Evolutionary conservation across 1,139 yeast species (phyloP), one percentile per base, ranked within the genome.

Genomic region (Hanseniaspora uvarum): DNA sequence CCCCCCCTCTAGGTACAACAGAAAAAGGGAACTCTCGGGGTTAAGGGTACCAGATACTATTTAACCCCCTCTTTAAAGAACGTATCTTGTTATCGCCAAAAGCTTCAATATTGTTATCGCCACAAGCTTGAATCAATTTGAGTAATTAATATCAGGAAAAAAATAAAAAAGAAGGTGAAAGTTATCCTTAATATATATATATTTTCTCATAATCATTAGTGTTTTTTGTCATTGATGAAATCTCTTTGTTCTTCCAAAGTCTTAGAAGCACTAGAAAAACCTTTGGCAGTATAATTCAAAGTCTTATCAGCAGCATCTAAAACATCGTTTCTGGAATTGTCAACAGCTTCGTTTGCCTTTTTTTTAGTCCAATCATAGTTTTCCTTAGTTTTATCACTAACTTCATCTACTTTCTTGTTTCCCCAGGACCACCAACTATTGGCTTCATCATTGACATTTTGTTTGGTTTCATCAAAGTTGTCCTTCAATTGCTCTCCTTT

Each of bases 401-500:
- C 65, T 26, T 64, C 60, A 56, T 68, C 66, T 5, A 69, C 60
- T 39, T 61, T 58, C 14, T 63, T 21, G 18, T 21, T 44, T 1
- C 53, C 53, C 56, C 56, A 62, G 41, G 66, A 61, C 28, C 63
- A 60, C 56, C 56, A 31, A 56, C 57, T 52, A 31, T 36, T 28
- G 14, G 34, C 46, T 16, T 34, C n/a, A 16, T 55, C 46, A 12
- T 38, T 44, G n/a, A 52, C 50, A 23, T 36, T 23, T 14, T 38
- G 48, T 23, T 44, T 56, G 45, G 55, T 46, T 12, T 55, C 40
- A 16, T 57, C 56, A 48, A 61, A 58, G 57, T 64, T 62, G 5
- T 65, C 68, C 36, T 61, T 60, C 18, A 63, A 65, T 6, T 64
- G 61, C 39, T 62, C 61, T 10, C 66, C 63, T 38, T 61, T 59